Evolutionary conservation across 1,284 basidiomycete species (phyloP).

Genomic region (Meripilus lineatus): DNA sequence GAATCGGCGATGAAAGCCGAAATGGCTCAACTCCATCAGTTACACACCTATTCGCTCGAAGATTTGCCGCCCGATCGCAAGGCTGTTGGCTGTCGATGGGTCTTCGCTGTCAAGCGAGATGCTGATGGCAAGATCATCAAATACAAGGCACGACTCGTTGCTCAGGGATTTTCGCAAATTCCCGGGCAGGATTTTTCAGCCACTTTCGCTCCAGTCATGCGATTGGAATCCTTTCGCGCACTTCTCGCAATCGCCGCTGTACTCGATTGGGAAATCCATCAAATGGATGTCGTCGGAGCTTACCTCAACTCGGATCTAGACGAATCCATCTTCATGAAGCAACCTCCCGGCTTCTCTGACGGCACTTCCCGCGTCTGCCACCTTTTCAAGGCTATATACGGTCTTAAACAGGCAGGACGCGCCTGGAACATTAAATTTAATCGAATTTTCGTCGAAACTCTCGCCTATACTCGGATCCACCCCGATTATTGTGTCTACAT

Average conservation of each 20-base stretch:
- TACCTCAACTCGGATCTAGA: slow-evolving; percentile 28
- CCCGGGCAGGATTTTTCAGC: no score
- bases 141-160: no score
- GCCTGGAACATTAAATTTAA: slow-evolving; percentile 17
- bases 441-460: slow-evolving; percentile 1
- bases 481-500: no score
- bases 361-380: neutral
- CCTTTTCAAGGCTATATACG: slow-evolving; percentile 18
- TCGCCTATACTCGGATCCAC: slow-evolving; percentile 9
- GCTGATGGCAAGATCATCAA: slow-evolving; percentile 21
- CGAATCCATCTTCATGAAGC: slow-evolving; percentile 22
- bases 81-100: no score
- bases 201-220: slow-evolving; percentile 29
- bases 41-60: slow-evolving; percentile 19
- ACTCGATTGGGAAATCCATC: slow-evolving; percentile 20
- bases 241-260: slow-evolving; percentile 27
- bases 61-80: slow-evolving; percentile 20
- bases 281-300: slow-evolving; percentile 36
- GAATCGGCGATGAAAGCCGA: slow-evolving; percentile 26
- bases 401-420: slow-evolving; percentile 26
- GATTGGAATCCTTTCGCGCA: slow-evolving; percentile 20
- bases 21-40: slow-evolving; percentile 18
- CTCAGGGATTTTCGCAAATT: no score
- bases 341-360: slow-evolving; percentile 1
- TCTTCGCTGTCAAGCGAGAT: slow-evolving; percentile 30